Evolutionary conservation across 148 eudicot genomes (phyloP).

Genomic region (Bassia scoparia): DNA sequence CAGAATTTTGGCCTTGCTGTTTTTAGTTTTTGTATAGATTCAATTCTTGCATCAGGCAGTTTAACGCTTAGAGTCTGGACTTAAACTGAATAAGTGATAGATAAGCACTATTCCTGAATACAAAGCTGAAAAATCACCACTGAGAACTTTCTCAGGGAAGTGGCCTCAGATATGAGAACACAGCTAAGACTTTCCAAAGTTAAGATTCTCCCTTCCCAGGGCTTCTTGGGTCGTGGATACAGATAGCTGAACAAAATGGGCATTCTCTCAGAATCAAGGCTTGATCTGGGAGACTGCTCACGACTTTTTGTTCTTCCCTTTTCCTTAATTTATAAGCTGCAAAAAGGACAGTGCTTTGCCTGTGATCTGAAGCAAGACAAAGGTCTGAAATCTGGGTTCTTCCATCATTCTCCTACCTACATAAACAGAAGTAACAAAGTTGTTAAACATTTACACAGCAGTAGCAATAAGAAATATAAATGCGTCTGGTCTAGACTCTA

Average conservation of each 20-base stretch:
- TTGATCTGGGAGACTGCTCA: conserved; percentile 47
- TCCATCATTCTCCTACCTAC: conserved; percentile 80
- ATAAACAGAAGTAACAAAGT: conserved; percentile 17
- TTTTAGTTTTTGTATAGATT: conserved; percentile 83
- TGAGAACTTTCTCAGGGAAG: conserved; percentile 90
- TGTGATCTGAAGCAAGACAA: conserved; percentile 70
- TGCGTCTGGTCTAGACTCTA: too few species aligned
- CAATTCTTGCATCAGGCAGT: conserved; percentile 75
- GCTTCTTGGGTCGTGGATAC: conserved; percentile 65
- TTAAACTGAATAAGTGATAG: conserved; percentile 73
- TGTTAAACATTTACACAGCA: too few species aligned
- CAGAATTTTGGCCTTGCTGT: conserved; percentile 71
- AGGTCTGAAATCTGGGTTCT: conserved; percentile 51
- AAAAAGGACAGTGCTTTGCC: conserved; percentile 60
- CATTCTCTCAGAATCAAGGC: conserved; percentile 45
- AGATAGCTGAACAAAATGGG: conserved; percentile 62
- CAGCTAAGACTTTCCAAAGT: conserved; percentile 66
- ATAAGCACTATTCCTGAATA: conserved; percentile 74
- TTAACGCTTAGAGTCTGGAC: conserved; percentile 64
- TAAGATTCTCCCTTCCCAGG: conserved; percentile 58
- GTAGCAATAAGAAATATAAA: too few species aligned
- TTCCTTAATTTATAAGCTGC: conserved; percentile 49
- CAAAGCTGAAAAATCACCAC: conserved; percentile 75
- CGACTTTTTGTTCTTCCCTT: conserved; percentile 56
- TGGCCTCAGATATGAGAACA: conserved; percentile 68